Evolutionary conservation across 2,329 filamentous ascomycete species (phyloP), one percentile per base, ranked within the genome.

Genomic region (Akanthomyces uredinophilus): DNA sequence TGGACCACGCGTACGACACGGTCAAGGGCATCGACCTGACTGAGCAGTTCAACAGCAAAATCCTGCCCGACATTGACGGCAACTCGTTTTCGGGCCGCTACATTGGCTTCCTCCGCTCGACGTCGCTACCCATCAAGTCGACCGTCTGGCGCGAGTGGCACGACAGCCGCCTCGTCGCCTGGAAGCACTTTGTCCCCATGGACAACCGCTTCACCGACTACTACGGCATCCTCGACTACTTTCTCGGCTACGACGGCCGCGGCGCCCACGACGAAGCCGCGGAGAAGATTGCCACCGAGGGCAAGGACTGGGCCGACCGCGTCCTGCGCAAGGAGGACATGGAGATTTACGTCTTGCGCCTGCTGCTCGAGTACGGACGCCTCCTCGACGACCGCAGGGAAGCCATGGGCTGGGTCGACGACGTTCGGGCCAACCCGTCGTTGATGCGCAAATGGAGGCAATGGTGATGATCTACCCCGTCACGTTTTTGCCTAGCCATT

Each of bases 61-160:
- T 85, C 69, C 78, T 94, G 2, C 85, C 88, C 0, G 91, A 95
- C 70, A 83, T 94, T 61, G 91, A 94, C 72, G 91, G 90, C 35
- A 87, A 89, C 74, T 85, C 82, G 1, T 89, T 89, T 69, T 88
- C 84, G 29, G 88, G 87, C 1, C 83, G 88, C 6, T 91, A 87
- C 69, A 80, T 87, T 5, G 85, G 83, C 0, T 92, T 93, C 71
- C 76, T 94, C 27, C 80, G 83, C 39, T 89, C 85, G 35, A 89
- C 85, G 2, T 87, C 84, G 18, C 73, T 93, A 10, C 88, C 88
- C 0, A 84, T 95, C 75, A 95, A 94, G 75, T 85, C 87, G 6
- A 92, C 90, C 0, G 78, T 94, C 24, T 95, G 87, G 75, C 81
- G 84, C 22, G 91, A 95, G 72, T 95, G 90, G 91, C 90, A 93